Percentiles rank a stretch among this genome's conserved stretches.
Evolutionary conservation across 2,329 filamentous ascomycete species (phyloP).

Genomic region (Fusarium phyllophilum): DNA sequence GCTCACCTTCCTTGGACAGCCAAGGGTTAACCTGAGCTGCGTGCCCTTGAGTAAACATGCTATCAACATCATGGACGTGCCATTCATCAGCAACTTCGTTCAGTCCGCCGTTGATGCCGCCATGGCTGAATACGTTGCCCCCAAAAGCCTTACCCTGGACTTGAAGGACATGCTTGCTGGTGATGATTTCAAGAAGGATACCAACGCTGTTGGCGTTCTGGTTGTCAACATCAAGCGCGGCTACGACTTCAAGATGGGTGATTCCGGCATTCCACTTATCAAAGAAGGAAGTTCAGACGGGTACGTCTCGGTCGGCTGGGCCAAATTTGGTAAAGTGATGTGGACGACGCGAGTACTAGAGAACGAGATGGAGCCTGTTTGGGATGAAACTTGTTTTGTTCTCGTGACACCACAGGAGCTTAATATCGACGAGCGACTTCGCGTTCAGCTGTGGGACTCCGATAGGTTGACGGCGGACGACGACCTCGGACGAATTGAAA

Average conservation of each 20-base stretch:
- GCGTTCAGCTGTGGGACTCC: constrained; percentile 80
- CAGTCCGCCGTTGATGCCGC: constrained; percentile 79
- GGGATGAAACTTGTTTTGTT: constrained; percentile 77
- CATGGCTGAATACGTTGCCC: constrained; percentile 79
- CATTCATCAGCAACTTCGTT: constrained; percentile 78
- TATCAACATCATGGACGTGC: constrained; percentile 79
- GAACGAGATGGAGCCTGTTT: constrained; percentile 73
- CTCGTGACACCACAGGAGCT: constrained; percentile 76
- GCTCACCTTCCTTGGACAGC: constrained; percentile 78
- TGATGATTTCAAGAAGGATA: constrained; percentile 83
- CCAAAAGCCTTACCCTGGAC: constrained; percentile 78
- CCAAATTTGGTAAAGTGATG: constrained; percentile 77
- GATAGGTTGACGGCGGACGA: constrained; percentile 79
- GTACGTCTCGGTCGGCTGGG: constrained; percentile 79
- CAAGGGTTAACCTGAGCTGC: constrained; percentile 76
- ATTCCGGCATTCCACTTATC: constrained; percentile 69
- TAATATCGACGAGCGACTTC: constrained; percentile 75
- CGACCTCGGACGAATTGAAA: constrained; percentile 77
- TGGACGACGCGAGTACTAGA: constrained; percentile 69
- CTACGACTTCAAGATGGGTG: constrained; percentile 76
- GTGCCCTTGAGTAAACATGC: constrained; percentile 75
- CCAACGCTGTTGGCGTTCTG: constrained; percentile 70
- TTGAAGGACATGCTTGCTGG: constrained; percentile 81
- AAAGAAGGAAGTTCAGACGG: constrained; percentile 72
- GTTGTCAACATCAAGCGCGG: constrained; percentile 74